Base-by-base conservation (phyloP, 768 basidiomycete genomes). In the Leccinum subgranulosum region DNA sequence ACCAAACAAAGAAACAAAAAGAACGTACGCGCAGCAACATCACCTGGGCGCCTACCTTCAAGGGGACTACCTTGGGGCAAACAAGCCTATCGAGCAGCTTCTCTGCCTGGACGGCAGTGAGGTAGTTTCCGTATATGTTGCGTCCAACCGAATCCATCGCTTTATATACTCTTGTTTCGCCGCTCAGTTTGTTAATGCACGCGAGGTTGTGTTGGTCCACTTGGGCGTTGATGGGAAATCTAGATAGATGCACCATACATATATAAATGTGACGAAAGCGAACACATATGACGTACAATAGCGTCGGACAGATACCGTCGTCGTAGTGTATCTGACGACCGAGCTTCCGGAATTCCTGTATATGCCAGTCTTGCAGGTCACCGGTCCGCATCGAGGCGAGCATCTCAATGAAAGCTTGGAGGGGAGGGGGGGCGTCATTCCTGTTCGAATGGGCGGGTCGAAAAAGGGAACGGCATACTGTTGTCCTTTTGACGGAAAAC, bases 321-420 rank as follows among this genome's bases (percentile, higher is more conserved):
- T 84, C 79, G 64, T 92, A 94, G 3, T 73, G 52, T 33, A 95
- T 84, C 12, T 75, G 66, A 29, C 94, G 79, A 2, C 80, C 77
- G 19, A 98, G 78, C 8, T 75, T 75, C 59, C 70, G 80, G 77
- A 98, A 97, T 59, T 81, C 84, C 17, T 69, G 59, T 59, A 90
- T 85, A 1, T 94, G 94, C 49, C 78, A 76, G 0, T 69, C 58
- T 2, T 82, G 78, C n/a, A 98, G 74, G 14, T 66, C 72, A 1
- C 96, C 97, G 60, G 91, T 95, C 25, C 97, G 85, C 94, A 98
- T 98, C 66, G 97, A 94, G 68, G 98, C 98, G 49, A 98, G 78
- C 92, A 98, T 98, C 65, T 93, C 81, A 47, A 99, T 83, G 66
- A 99, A 98, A 48, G 81, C 94, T 94, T 94, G 66, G 8, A 29